Conservation (phyloP, 176 grass and related monocot species). For the Oryza glumipatula region DNA sequence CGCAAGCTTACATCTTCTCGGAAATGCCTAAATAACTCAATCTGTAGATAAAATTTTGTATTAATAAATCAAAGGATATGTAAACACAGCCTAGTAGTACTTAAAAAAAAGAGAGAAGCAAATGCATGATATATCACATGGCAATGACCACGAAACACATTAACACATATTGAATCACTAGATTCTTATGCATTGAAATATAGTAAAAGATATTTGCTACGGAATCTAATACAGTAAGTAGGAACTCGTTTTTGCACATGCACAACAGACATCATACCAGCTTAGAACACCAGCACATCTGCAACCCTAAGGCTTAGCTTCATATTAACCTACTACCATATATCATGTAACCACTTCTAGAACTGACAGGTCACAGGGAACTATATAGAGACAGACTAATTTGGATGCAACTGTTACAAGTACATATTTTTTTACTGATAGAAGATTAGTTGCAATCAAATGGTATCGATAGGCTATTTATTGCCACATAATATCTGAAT, state of each 20-base stretch:
- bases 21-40: conserved; percentile 92
- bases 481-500: neutral
- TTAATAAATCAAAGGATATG: neutral
- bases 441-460: neutral
- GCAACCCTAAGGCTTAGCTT: conserved; percentile 1
- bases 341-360: neutral
- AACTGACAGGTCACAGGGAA: conserved; percentile 1
- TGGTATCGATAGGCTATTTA: neutral
- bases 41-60: conserved; percentile 49
- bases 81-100: neutral
- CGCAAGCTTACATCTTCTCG: conserved; percentile 94
- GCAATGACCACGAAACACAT: neutral
- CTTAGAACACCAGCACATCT: neutral
- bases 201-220: neutral
- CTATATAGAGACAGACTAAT: neutral
- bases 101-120: neutral
- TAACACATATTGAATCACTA: neutral
- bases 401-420: neutral
- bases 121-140: conserved; percentile 16
- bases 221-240: conserved; percentile 15
- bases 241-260: neutral
- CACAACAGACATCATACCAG: neutral
- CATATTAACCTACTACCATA: neutral
- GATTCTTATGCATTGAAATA: neutral
- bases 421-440: neutral